Percentiles rank a stretch among this genome's conserved stretches.
Conservation (phyloP, 768 basidiomycete species). For the Suillus luteus region DNA sequence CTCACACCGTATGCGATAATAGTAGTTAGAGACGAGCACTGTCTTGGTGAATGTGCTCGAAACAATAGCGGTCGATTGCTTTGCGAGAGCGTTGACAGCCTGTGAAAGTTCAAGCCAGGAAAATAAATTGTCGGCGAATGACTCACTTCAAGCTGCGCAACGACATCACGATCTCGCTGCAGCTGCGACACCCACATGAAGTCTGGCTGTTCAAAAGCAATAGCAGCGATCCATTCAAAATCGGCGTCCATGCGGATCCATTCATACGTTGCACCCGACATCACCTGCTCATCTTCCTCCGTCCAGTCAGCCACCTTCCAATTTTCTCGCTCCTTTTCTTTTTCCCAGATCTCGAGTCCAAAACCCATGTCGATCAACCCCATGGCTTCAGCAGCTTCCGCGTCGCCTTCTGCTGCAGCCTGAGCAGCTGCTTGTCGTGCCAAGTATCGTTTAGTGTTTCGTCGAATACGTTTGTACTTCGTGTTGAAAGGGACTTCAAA, state of each 20-base stretch:
- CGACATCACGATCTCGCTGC: constrained; percentile 93
- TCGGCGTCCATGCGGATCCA: constrained; percentile 99
- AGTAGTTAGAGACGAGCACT: constrained; percentile 93
- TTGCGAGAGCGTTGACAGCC: constrained; percentile 89
- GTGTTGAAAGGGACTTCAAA: constrained; percentile 99
- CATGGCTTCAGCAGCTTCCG: constrained; percentile 90
- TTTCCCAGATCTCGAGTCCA: constrained; percentile 94
- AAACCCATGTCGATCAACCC: constrained; percentile 95
- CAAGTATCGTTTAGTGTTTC: constrained; percentile 94
- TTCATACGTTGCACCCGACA: constrained; percentile 97
- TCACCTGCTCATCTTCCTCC: constrained; percentile 90
- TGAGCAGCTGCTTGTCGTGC: constrained; percentile 91
- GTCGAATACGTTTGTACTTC: constrained; percentile 94
- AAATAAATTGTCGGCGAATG: background rate
- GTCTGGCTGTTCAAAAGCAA: constrained; percentile 93
- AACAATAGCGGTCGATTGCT: constrained; percentile 80
- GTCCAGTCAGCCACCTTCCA: constrained; percentile 99
- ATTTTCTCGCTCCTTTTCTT: constrained; percentile 86
- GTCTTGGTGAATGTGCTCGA: constrained; percentile 93
- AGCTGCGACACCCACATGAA: constrained; percentile 99
- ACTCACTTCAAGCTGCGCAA: constrained; percentile 93
- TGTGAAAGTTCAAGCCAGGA: constrained; percentile 36
- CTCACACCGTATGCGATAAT: constrained; percentile 93
- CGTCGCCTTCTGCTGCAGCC: constrained; percentile 89
- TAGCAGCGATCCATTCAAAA: constrained; percentile 96